Percentiles rank a stretch among this genome's conserved stretches.
Evolutionary conservation across 169 alveolate species (phyloP).

Genomic region (Eimeria praecox): DNA sequence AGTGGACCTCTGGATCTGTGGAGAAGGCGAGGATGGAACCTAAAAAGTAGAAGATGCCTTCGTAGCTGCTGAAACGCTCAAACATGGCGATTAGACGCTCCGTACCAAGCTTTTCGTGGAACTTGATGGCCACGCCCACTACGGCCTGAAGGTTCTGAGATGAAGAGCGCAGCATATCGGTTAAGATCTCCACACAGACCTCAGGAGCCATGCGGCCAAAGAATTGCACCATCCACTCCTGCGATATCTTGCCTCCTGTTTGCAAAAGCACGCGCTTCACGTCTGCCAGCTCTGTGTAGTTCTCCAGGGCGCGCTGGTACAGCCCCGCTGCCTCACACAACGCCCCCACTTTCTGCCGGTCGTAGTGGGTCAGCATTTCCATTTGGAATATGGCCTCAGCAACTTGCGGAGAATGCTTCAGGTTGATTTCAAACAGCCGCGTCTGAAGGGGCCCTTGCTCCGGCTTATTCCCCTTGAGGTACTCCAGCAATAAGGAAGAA

Average conservation of each 20-base stretch:
- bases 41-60: conserved; percentile 93
- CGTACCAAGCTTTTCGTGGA: conserved; percentile 94
- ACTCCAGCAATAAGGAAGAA: conserved; percentile 98
- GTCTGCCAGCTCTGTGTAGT: conserved; percentile 96
- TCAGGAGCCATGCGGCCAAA: conserved; percentile 66
- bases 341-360: conserved; percentile 97
- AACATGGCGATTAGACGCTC: conserved; percentile 93
- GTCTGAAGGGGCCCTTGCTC: conserved; percentile 99
- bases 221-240: conserved; percentile 77
- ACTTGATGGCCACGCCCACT: conserved; percentile 90
- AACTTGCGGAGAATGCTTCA: conserved; percentile 94
- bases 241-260: conserved; percentile 76
- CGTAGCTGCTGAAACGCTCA: conserved; percentile 80
- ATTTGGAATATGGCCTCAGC: conserved; percentile 98
- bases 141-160: conserved; percentile 90
- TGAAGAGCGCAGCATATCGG: conserved; percentile 93
- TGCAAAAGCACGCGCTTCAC: conserved; percentile 93
- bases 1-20: conserved; percentile 93
- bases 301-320: conserved; percentile 97
- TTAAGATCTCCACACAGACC: conserved; percentile 82
- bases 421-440: conserved; percentile 97
- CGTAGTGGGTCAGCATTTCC: conserved; percentile 98
- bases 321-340: conserved; percentile 99
- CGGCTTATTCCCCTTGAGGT: conserved; percentile 97
- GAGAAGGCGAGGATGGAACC: conserved; percentile 91